These are phyloP conservation scores for Lotmaria passim DNA, from an alignment of 208 protist genomes.

Conservation along the genomic window DNA sequence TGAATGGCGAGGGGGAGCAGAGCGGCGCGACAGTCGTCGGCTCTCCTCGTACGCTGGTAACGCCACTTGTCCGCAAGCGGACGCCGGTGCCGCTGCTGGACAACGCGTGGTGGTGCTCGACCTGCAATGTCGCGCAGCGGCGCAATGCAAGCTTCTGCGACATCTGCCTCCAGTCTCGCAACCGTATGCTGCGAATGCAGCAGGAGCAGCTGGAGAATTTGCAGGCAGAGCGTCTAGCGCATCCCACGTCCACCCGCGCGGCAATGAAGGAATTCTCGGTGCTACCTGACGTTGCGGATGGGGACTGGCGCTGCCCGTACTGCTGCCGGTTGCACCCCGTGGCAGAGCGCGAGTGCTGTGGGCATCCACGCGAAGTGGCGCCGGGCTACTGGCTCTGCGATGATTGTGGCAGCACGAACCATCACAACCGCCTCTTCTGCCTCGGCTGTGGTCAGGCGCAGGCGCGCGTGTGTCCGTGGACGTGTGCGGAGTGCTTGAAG, in stretches of 20 bases:
- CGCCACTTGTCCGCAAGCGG: not conserved
- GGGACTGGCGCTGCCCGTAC: constrained; percentile 84
- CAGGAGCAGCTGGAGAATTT: not conserved
- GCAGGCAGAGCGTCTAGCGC: not conserved
- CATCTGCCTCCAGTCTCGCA: constrained; percentile 71
- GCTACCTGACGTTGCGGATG: constrained; percentile 22
- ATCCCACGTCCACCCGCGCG: not conserved
- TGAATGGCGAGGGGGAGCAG: not conserved
- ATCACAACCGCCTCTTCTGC: constrained; percentile 48
- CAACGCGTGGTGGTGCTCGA: constrained; percentile 72
- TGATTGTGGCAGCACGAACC: constrained; percentile 76
- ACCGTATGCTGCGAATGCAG: constrained; percentile 2
- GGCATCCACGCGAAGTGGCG: constrained; percentile 58
- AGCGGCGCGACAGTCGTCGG: not conserved
- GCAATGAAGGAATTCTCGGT: not conserved
- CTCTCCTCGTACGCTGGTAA: not conserved
- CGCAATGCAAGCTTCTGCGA: constrained; percentile 88
- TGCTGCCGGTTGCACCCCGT: constrained; percentile 53
- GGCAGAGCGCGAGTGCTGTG: constrained; percentile 56
- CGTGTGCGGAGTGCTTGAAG: constrained; percentile 48
- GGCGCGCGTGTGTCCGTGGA: constrained; percentile 45
- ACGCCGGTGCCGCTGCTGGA: constrained; percentile 20
- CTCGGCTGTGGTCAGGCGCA: constrained; percentile 64
- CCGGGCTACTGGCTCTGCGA: constrained; percentile 80
- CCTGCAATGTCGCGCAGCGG: constrained; percentile 80